These are phyloP conservation scores for Ulvella scutata DNA, from an alignment of 139 green algal genomes.

Conservation along the genomic window DNA sequence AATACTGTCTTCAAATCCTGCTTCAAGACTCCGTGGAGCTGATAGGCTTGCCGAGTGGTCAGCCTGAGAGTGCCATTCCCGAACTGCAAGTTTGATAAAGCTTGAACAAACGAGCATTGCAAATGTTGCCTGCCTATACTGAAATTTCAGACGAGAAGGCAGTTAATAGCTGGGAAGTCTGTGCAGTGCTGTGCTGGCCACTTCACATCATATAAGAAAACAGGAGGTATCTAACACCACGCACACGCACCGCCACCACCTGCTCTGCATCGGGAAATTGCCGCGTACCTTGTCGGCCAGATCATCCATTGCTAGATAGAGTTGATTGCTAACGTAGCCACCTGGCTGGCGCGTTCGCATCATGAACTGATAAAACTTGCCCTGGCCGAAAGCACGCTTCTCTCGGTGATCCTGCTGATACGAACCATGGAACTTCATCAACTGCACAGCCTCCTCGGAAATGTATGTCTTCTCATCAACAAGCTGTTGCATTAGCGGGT, in stretches of 20 bases:
- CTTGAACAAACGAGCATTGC: neutral
- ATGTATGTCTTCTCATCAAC: constrained; percentile 67
- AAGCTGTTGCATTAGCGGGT: constrained; percentile 94
- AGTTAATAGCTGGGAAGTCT: too few species aligned
- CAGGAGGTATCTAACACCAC: too few species aligned
- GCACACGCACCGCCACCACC: too few species aligned
- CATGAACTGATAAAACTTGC: constrained; percentile 99
- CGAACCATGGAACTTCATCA: constrained; percentile 99
- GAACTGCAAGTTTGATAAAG: constrained; percentile 54
- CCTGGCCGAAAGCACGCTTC: constrained; percentile 73
- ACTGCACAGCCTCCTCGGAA: constrained; percentile 77
- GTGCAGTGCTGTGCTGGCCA: too few species aligned
- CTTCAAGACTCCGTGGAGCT: constrained; percentile 98
- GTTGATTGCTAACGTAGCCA: constrained; percentile 78
- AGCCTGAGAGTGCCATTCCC: constrained; percentile 95
- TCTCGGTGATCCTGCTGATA: constrained; percentile 97
- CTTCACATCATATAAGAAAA: too few species aligned
- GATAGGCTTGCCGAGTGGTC: constrained; percentile 95
- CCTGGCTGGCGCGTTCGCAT: constrained; percentile 91
- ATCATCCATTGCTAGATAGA: constrained; percentile 98
- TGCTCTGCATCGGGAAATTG: too few species aligned
- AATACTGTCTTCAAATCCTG: constrained; percentile 97
- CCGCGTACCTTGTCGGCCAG: constrained; percentile 80
- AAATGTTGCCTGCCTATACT: too few species aligned
- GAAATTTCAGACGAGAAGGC: too few species aligned